Evolutionary conservation across 768 basidiomycete species (phyloP).

Genomic region (Boletus pseudopeckii): DNA sequence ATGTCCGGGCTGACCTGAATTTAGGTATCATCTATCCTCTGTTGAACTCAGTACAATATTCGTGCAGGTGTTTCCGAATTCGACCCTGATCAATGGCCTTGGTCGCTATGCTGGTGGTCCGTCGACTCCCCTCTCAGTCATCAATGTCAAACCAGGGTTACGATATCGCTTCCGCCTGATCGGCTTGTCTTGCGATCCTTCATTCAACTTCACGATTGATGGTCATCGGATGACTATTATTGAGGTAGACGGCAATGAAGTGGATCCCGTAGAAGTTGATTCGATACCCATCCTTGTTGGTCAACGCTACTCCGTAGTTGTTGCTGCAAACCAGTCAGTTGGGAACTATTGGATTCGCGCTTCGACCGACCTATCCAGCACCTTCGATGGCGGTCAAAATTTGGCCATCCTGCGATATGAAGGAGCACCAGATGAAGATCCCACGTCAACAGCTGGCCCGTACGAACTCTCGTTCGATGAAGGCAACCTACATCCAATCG

Average conservation of each 20-base stretch:
- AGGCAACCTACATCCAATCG: slow-evolving; percentile 36
- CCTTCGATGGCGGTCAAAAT: slow-evolving; percentile 39
- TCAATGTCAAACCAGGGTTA: slow-evolving; percentile 38
- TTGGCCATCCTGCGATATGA: slow-evolving; percentile 51
- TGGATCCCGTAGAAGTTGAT: slow-evolving; percentile 41
- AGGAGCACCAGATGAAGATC: slow-evolving; percentile 45
- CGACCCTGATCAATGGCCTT: slow-evolving; percentile 51
- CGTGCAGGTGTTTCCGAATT: slow-evolving; percentile 24
- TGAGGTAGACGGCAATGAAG: slow-evolving; percentile 48
- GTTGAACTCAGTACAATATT: slow-evolving; percentile 10
- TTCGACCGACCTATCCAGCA: slow-evolving; percentile 28
- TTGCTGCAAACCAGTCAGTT: slow-evolving; percentile 43
- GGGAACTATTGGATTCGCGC: slow-evolving; percentile 59
- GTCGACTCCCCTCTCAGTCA: slow-evolving; percentile 37
- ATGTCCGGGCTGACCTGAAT: slow-evolving; percentile 5
- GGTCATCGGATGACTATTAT: slow-evolving; percentile 50
- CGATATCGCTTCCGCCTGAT: slow-evolving; percentile 57
- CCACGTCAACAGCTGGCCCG: slow-evolving; percentile 32
- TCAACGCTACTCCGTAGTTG: slow-evolving; percentile 45
- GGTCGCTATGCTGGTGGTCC: slow-evolving; percentile 48
- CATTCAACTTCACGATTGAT: slow-evolving; percentile 44
- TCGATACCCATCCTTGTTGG: slow-evolving; percentile 32
- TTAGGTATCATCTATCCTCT: slow-evolving; percentile 37
- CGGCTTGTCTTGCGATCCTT: slow-evolving; percentile 44
- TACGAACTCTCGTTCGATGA: slow-evolving; percentile 37